Conservation (phyloP, 495 filamentous ascomycete species). For the Talaromyces adpressus region DNA sequence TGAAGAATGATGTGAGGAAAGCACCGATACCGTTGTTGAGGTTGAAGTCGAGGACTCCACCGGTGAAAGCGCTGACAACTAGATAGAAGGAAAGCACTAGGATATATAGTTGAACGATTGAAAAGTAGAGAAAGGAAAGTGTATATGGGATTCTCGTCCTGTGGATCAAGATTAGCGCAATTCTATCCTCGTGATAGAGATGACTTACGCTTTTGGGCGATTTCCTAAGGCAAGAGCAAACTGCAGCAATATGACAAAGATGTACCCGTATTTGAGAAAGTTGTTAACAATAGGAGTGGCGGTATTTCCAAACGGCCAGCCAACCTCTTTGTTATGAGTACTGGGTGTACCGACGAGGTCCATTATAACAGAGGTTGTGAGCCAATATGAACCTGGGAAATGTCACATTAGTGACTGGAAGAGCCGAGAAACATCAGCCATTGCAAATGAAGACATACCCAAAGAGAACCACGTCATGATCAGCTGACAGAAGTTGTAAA, state of each 20-base stretch:
- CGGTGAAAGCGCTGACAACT: conserved; percentile 71
- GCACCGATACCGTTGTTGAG: conserved; percentile 40
- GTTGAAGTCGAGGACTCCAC: conserved; percentile 43
- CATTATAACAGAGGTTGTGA: conserved; percentile 97
- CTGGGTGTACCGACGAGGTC: conserved; percentile 78
- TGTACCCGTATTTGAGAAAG: conserved; percentile 82
- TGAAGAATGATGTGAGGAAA: conserved; percentile 73
- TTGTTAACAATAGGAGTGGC: conserved; percentile 89
- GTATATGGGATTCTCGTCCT: conserved; percentile 85
- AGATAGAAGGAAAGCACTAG: conserved; percentile 83
- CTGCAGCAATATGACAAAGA: conserved; percentile 83
- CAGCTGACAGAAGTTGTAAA: conserved; percentile 88
- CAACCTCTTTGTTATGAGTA: conserved; percentile 31
- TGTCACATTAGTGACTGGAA: neutral
- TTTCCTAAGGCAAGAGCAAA: conserved; percentile 97
- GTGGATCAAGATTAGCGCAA: neutral
- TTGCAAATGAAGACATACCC: too few relatives aligned
- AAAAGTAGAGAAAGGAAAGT: conserved; percentile 79
- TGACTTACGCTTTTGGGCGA: conserved; percentile 66
- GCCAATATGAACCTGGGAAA: conserved; percentile 69
- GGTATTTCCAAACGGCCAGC: conserved; percentile 69
- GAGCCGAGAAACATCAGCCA: too few relatives aligned
- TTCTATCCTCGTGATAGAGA: neutral
- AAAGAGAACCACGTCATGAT: conserved; percentile 93
- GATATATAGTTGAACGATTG: conserved; percentile 82